phyloP scores from a whole-genome alignment of 2,329 filamentous ascomycete species.

The Penicillium oxalicum region DNA sequence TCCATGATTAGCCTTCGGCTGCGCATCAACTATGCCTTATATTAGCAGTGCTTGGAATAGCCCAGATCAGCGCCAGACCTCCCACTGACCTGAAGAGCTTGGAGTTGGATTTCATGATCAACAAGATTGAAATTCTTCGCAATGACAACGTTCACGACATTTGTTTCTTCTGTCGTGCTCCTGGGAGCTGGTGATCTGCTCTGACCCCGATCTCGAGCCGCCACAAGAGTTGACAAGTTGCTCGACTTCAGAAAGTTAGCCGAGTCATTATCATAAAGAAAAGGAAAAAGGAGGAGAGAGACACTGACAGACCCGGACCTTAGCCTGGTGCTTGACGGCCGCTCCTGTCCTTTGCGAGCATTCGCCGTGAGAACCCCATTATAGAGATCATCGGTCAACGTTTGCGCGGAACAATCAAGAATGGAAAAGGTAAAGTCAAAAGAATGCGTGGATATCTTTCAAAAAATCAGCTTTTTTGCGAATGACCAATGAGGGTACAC shows the following conservation, averaged over 20 bases:
- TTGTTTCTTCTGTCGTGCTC: slow-evolving; percentile 42
- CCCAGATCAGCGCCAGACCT: background rate
- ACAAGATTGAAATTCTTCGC: slow-evolving; percentile 73
- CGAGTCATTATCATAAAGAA: background rate
- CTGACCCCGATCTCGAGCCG: slow-evolving; percentile 14
- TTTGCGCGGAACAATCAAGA: slow-evolving; percentile 65
- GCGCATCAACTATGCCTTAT: slow-evolving; percentile 62
- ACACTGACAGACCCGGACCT: slow-evolving; percentile 20
- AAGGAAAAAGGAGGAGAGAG: background rate
- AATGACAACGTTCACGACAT: slow-evolving; percentile 76
- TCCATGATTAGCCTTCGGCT: slow-evolving; percentile 71
- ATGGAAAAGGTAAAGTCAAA: slow-evolving; percentile 68
- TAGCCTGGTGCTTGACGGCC: slow-evolving; percentile 11
- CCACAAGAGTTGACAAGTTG: slow-evolving; percentile 19
- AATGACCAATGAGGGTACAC: background rate
- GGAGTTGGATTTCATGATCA: slow-evolving; percentile 71
- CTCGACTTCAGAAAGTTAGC: slow-evolving; percentile 15
- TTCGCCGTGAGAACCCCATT: slow-evolving; percentile 56
- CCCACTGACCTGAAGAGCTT: slow-evolving; percentile 54
- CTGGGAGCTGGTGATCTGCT: slow-evolving; percentile 22
- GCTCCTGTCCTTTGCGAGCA: slow-evolving; percentile 14
- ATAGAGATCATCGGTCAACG: slow-evolving; percentile 75
- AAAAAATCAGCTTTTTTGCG: background rate
- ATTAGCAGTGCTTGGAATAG: slow-evolving; percentile 9
- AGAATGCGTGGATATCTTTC: slow-evolving; percentile 56